Conservation (phyloP, 495 filamentous ascomycete species). For the Penicillium soppii region DNA sequence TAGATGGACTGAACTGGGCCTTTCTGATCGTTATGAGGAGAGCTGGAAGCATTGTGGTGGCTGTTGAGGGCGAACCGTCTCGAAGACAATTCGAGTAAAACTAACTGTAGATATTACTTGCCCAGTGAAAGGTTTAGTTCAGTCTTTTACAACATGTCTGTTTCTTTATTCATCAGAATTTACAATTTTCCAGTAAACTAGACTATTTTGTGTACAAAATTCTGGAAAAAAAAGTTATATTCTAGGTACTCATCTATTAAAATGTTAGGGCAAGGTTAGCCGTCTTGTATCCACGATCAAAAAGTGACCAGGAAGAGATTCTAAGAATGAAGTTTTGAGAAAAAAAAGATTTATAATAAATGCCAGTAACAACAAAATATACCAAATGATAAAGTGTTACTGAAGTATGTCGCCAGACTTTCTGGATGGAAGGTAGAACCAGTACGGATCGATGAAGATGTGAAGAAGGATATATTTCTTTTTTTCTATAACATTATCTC, state of each 20-base stretch:
- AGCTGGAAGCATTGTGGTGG: constrained; percentile 7
- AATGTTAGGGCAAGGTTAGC: too few species aligned
- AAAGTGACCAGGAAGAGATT: too few species aligned
- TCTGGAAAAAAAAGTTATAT: too few species aligned
- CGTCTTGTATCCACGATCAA: too few species aligned
- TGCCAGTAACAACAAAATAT: too few species aligned
- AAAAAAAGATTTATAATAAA: too few species aligned
- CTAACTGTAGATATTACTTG: constrained; percentile 45
- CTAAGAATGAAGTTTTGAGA: too few species aligned
- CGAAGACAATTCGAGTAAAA: constrained; percentile 18
- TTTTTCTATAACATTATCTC: constrained; percentile 1
- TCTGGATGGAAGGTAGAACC: too few species aligned
- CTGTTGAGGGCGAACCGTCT: constrained; percentile 5
- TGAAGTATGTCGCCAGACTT: too few species aligned
- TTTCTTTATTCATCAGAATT: constrained; percentile 9
- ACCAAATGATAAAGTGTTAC: too few species aligned
- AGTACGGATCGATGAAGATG: background rate
- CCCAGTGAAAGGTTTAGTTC: constrained; percentile 28
- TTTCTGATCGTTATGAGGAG: constrained; percentile 2
- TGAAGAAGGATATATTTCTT: background rate
- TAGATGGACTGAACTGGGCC: constrained; percentile 14
- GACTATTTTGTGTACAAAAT: too few species aligned
- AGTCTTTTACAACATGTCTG: constrained; percentile 30
- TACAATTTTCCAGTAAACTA: background rate
- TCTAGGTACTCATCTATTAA: too few species aligned